Conservation (phyloP, 306 rosid genomes). For the Benincasa hispida region DNA sequence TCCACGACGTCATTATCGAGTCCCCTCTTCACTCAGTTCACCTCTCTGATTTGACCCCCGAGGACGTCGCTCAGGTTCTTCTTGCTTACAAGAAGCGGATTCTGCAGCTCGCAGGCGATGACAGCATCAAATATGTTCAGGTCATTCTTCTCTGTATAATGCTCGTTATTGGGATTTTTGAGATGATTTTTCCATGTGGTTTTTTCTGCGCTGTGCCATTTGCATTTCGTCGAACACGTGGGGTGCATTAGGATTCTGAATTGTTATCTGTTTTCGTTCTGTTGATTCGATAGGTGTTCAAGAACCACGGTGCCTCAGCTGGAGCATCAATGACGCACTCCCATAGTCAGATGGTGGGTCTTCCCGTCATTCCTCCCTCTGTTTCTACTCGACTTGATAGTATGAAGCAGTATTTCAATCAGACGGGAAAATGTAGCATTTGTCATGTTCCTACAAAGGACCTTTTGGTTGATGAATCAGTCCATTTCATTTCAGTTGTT, state of each 20-base stretch:
- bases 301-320: conserved; percentile 79
- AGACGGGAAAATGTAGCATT: conserved; percentile 45
- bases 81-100: conserved; percentile 31
- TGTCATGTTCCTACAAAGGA: conserved; percentile 40
- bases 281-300: conserved; percentile 35
- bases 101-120: conserved; percentile 17
- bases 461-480: conserved; percentile 39
- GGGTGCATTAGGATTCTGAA: background rate
- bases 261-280: background rate
- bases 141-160: conserved; percentile 4
- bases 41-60: conserved; percentile 31
- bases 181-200: background rate
- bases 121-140: conserved; percentile 60
- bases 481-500: conserved; percentile 46
- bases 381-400: conserved; percentile 42
- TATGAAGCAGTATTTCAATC: conserved; percentile 43
- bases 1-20: conserved; percentile 70
- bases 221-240: background rate
- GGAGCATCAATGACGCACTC: conserved; percentile 83
- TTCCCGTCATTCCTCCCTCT: conserved; percentile 58
- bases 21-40: conserved; percentile 54
- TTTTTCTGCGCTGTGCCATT: background rate
- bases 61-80: conserved; percentile 30
- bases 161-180: background rate
- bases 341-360: conserved; percentile 73